These are phyloP conservation scores for Hericium erinaceus DNA, from an alignment of 768 basidiomycete species.

Conservation along the genomic window DNA sequence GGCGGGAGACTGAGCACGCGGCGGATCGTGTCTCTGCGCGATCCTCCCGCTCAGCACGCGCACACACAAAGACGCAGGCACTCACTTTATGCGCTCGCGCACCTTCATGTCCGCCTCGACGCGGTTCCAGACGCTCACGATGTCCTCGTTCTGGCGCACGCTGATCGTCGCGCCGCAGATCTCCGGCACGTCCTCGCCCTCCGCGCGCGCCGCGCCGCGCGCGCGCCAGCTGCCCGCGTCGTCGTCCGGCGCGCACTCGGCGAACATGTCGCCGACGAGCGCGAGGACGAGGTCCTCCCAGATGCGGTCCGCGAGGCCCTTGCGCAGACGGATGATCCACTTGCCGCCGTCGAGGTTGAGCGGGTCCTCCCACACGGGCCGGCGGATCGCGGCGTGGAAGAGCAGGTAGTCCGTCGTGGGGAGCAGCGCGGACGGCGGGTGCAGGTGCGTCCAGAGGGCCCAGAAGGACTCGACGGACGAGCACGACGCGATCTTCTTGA, in stretches of 20 bases:
- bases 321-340: conserved; percentile 90
- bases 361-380: conserved; percentile 96
- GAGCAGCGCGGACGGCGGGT: conserved; percentile 71
- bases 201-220: conserved; percentile 21
- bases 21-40: conserved; percentile 67
- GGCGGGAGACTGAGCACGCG: conserved; percentile 66
- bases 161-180: conserved; percentile 95
- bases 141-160: conserved; percentile 89
- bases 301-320: conserved; percentile 81
- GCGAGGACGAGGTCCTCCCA: conserved; percentile 89
- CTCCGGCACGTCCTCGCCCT: conserved; percentile 53
- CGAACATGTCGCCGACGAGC: conserved; percentile 86
- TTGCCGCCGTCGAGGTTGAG: conserved; percentile 83
- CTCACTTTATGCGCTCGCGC: conserved; percentile 77
- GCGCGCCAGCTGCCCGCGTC: conserved; percentile 8
- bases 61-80: conserved; percentile 5
- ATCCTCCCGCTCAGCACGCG: conserved; percentile 1
- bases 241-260: conserved; percentile 39
- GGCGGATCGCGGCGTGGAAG: conserved; percentile 76
- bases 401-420: conserved; percentile 93
- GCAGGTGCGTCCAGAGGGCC: conserved; percentile 87
- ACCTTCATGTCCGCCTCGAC: conserved; percentile 68
- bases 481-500: conserved; percentile 86
- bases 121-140: conserved; percentile 88
- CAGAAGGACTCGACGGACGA: conserved; percentile 94